Base-by-base conservation (phyloP, 1,139 yeast genomes). In the Meyerozyma elateridarum region DNA sequence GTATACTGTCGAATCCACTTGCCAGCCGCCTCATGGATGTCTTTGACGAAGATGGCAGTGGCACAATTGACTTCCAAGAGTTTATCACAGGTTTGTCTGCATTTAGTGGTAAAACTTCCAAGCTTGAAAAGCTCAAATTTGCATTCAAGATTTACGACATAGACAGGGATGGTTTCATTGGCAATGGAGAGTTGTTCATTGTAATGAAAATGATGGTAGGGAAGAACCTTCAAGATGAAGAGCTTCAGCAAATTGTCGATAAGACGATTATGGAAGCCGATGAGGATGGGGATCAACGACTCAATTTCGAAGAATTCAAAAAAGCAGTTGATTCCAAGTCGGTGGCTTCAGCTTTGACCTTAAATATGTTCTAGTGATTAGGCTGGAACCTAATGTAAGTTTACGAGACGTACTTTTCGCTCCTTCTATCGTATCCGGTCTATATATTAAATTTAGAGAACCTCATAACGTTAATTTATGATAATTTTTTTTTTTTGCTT, bases 201-300 rank as follows among this genome's bases (percentile, higher is more conserved):
- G 97, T 93, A 28, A 70, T 93, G 64, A 85, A 91, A 59, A 85
- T 87, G 79, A 93, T 93, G 98, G 98, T 91, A 25, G 98, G 97
- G 3, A 82, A 79, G 48, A 89, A 91, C 50, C 62, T 93, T 37
- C 83, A 79, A 41, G 95, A 85, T 38, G 79, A 76, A 22, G 96
- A 91, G 51, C 67, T 93, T 41, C 99, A 93, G 56, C 98, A 91
- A 56, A 76, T 89, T 37, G 96, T 89, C 11, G 98, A 93, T 55
- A 79, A 93, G 57, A 88, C 98, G 1, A 87, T 93, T 46, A 79
- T 88, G 81, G 97, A 91, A 54, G 93, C 93, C 22, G 99, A 93
- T 52, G 54, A 59, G 25, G 97, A 93, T 50, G 94, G 94, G 1
- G 97, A 89, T 51, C 96, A 96, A 1, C 76, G 74, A 46, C 64